Conservation (phyloP, 75 land plant species). For the Selaginella tamariscina region DNA sequence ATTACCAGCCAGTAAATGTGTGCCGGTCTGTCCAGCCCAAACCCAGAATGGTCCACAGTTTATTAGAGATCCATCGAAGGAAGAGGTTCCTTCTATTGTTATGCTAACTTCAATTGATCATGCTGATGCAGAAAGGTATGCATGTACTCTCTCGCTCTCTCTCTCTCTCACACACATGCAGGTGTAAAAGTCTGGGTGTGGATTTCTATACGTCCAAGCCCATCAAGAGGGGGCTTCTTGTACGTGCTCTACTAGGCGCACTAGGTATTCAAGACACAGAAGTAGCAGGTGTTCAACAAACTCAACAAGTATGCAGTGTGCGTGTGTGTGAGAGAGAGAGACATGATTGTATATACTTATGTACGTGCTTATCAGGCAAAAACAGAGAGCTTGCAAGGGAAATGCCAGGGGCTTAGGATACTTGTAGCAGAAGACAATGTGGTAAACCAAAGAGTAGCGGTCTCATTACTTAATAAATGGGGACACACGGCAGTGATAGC, state of each 20-base stretch:
- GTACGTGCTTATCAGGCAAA: too few species aligned
- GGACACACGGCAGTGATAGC: conserved; percentile 29
- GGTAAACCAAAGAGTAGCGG: conserved; percentile 32
- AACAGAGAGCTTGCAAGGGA: not conserved
- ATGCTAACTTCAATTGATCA: conserved; percentile 31
- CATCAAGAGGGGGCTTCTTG: conserved; percentile 19
- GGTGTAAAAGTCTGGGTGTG: conserved; percentile 28
- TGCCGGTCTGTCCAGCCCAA: too few species aligned
- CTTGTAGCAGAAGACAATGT: conserved; percentile 34
- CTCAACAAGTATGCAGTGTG: not conserved
- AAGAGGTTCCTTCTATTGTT: conserved; percentile 17
- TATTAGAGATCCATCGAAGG: conserved; percentile 1
- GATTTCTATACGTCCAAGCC: conserved; percentile 27
- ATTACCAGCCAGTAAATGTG: too few species aligned
- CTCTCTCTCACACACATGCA: not conserved
- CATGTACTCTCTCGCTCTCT: not conserved
- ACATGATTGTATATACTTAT: too few species aligned
- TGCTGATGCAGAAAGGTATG: conserved; percentile 23
- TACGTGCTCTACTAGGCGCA: conserved; percentile 21
- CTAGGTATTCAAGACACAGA: conserved; percentile 16
- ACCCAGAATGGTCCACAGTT: not conserved
- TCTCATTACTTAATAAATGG: conserved; percentile 22
- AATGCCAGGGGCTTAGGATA: conserved; percentile 20
- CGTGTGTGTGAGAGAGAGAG: too few species aligned
- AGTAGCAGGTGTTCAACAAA: not conserved